Conservation (phyloP, 2,329 filamentous ascomycete species). For the Aureobasidium sp. region DNA sequence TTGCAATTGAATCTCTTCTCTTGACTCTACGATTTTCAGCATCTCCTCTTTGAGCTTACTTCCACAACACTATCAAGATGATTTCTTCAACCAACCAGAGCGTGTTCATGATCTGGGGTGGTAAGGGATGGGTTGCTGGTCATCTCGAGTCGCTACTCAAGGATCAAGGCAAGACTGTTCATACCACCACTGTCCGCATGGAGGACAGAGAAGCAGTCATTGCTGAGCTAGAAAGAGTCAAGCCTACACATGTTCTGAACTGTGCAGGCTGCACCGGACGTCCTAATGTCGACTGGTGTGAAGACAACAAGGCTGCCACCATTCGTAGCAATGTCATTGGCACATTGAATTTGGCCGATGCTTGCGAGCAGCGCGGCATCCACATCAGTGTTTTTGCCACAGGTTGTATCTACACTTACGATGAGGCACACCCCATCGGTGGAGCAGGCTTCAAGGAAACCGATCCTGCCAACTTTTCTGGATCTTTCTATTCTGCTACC, state of each 20-base stretch:
- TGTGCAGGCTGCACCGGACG: conserved; percentile 58
- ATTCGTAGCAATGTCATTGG: conserved; percentile 61
- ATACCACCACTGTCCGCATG: conserved; percentile 56
- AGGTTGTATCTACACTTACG: conserved; percentile 58
- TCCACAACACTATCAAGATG: not conserved
- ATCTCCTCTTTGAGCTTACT: not conserved
- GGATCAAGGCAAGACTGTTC: conserved; percentile 52
- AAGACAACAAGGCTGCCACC: conserved; percentile 60
- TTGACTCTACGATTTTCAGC: not conserved
- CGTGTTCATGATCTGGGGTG: conserved; percentile 58
- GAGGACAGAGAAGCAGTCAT: conserved; percentile 52
- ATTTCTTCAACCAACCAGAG: conserved; percentile 17
- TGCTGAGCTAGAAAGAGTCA: conserved; percentile 48
- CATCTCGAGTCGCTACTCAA: conserved; percentile 53
- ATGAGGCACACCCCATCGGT: conserved; percentile 52
- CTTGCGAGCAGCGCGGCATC: conserved; percentile 50
- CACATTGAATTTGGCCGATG: conserved; percentile 54
- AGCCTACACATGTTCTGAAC: conserved; percentile 60
- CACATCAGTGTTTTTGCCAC: conserved; percentile 61
- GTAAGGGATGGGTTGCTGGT: conserved; percentile 54
- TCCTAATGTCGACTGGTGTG: conserved; percentile 64
- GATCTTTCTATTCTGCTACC: conserved; percentile 61
- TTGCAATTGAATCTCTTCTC: not conserved
- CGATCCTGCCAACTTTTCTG: conserved; percentile 56
- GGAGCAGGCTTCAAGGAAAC: conserved; percentile 54